Evolutionary conservation across 305 asterid genomes (phyloP).

Genomic region (Fraxinus sp.): DNA sequence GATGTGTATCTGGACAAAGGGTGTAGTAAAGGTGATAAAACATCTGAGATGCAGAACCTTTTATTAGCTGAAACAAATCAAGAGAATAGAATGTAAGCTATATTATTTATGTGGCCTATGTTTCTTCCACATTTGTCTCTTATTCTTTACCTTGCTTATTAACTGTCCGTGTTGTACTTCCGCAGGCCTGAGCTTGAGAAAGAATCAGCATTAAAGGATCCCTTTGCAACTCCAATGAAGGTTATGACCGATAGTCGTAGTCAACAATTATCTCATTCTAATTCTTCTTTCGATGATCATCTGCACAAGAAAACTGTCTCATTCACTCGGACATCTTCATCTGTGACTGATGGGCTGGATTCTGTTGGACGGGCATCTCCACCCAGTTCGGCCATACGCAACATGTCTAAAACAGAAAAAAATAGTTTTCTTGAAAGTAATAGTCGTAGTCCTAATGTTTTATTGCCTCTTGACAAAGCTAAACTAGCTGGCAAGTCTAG

Average conservation of each 20-base stretch:
- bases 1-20: constrained; percentile 23
- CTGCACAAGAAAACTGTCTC: constrained; percentile 51
- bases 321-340: constrained; percentile 51
- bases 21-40: constrained; percentile 40
- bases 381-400: constrained; percentile 50
- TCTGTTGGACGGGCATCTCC: constrained; percentile 48
- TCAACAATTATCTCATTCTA: constrained; percentile 35
- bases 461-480: constrained; percentile 46
- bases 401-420: constrained; percentile 46
- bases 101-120: neutral
- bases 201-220: constrained; percentile 34
- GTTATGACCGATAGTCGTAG: constrained; percentile 27
- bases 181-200: constrained; percentile 47
- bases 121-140: neutral
- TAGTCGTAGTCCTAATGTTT: constrained; percentile 54
- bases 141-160: constrained; percentile 13
- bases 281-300: constrained; percentile 42
- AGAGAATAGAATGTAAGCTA: constrained; percentile 44
- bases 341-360: constrained; percentile 48
- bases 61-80: constrained; percentile 35
- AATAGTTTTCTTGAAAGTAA: constrained; percentile 40
- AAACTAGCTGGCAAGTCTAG: constrained; percentile 55
- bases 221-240: constrained; percentile 41
- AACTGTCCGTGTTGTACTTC: constrained; percentile 4
- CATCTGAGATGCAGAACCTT: constrained; percentile 28